phyloP scores from a whole-genome alignment of 2,329 filamentous ascomycete species.

The Pyricularia sp. region DNA sequence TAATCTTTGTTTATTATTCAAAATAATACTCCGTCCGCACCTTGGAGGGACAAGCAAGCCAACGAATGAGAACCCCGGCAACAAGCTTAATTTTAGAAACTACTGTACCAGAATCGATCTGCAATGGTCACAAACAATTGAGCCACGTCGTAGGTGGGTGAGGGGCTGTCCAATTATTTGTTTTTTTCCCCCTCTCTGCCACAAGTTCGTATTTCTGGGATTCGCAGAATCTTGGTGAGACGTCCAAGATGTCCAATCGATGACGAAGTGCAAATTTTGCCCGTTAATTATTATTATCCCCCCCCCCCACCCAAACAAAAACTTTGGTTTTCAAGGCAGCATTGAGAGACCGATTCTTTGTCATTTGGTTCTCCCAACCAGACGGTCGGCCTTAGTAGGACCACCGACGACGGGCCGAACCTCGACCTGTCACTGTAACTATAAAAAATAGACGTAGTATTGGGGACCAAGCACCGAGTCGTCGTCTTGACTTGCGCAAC shows the following conservation, averaged over 20 bases:
- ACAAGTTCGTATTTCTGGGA: not conserved
- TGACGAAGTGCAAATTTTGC: not conserved
- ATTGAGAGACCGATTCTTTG: no score
- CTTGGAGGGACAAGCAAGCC: not conserved
- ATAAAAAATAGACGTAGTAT: not conserved
- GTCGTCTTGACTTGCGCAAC: not conserved
- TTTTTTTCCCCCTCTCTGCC: not conserved
- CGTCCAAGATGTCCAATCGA: not conserved
- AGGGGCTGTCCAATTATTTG: not conserved
- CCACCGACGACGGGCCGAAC: not conserved
- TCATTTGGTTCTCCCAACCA: not conserved
- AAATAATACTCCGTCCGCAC: not conserved
- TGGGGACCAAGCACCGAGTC: not conserved
- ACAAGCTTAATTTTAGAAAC: not conserved
- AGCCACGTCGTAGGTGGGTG: not conserved
- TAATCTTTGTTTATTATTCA: not conserved
- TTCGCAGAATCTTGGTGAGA: not conserved
- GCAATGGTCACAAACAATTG: not conserved
- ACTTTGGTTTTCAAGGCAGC: no score
- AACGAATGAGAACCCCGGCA: not conserved
- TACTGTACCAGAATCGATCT: no score
- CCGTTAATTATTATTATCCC: no score
- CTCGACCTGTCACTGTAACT: not conserved
- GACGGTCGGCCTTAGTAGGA: not conserved
- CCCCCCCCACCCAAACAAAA: no score